Conservation (phyloP, 352 stramenopile genomes). For the Pythium chondricola region DNA sequence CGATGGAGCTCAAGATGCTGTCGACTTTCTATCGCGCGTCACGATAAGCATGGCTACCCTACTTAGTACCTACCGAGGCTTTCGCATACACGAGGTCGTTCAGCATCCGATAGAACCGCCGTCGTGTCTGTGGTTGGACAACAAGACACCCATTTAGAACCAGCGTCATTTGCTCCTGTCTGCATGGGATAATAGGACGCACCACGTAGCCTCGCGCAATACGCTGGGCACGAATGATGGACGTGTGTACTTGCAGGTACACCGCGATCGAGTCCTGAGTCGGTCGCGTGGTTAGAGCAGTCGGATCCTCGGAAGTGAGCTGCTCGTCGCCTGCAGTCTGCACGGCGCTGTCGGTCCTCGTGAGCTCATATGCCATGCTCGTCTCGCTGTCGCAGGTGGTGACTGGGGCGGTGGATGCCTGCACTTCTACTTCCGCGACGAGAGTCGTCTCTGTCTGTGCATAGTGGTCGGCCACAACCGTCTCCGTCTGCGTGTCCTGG, state of each 20-base stretch:
- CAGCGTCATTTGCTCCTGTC: neutral
- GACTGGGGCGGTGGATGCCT: neutral
- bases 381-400: neutral
- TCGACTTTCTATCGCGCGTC: neutral
- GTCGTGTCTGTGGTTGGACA: conserved; percentile 19
- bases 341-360: neutral
- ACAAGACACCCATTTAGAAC: conserved; percentile 1
- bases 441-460: neutral
- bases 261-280: conserved; percentile 1
- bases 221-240: conserved; percentile 5
- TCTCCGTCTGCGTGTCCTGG: neutral
- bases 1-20: conserved; percentile 17
- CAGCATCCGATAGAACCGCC: conserved; percentile 33
- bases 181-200: too few relatives aligned
- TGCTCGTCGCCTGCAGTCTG: neutral
- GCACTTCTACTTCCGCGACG: neutral
- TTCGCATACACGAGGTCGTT: conserved; percentile 29
- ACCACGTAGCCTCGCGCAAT: conserved; percentile 13
- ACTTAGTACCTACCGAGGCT: too few relatives aligned
- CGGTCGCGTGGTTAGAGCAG: neutral
- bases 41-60: too few relatives aligned
- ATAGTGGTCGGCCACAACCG: neutral
- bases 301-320: neutral
- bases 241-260: conserved; percentile 14
- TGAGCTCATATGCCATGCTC: neutral